These are phyloP conservation scores for Hsuehochloa calcarea DNA, from an alignment of 176 grass and related monocot genomes.

Conservation along the genomic window DNA sequence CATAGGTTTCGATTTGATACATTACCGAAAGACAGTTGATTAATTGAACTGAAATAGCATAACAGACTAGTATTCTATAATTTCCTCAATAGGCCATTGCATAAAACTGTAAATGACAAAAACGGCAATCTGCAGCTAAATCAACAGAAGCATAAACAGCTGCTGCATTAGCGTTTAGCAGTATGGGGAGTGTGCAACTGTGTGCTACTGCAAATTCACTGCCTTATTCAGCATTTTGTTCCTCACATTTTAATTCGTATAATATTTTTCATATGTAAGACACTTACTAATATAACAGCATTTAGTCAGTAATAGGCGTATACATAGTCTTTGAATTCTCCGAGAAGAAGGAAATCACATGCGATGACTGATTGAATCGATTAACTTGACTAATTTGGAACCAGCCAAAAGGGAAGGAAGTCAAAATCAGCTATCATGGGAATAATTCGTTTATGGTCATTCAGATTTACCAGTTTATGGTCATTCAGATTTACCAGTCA, in stretches of 20 bases:
- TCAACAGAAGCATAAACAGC: neutral
- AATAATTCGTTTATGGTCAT: neutral
- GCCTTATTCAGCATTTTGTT: neutral
- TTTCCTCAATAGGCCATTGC: neutral
- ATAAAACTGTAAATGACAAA: neutral
- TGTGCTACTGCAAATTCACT: neutral
- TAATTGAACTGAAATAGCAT: neutral
- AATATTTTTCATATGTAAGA: neutral
- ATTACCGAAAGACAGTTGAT: neutral
- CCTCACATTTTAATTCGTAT: neutral
- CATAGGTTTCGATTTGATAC: neutral
- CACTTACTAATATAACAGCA: neutral
- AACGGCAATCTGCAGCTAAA: neutral
- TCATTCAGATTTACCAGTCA: neutral
- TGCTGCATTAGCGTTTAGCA: neutral
- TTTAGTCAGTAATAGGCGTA: neutral
- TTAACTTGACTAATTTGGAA: neutral
- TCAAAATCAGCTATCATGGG: neutral
- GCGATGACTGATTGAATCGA: neutral
- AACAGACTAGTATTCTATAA: neutral
- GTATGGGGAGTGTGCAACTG: neutral
- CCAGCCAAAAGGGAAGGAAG: neutral
- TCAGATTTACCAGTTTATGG: neutral
- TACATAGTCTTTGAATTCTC: neutral
- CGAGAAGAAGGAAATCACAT: neutral